Conservation (phyloP, 2,329 filamentous ascomycete species). For the Colletotrichum cuscutae region DNA sequence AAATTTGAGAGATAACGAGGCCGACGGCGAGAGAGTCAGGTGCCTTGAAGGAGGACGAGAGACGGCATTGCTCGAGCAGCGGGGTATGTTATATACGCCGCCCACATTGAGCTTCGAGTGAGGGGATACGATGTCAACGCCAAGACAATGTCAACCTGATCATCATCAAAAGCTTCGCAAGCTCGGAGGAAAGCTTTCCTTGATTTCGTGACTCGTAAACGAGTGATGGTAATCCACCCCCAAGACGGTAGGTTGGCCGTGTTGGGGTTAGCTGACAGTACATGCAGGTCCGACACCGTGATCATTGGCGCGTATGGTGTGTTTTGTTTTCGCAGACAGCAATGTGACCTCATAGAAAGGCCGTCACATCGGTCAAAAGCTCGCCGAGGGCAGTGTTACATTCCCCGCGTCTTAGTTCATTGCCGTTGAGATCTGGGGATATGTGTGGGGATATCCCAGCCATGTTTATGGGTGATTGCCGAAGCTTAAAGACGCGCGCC, state of each 20-base stretch:
- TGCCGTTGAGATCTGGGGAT: conserved; percentile 34
- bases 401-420: conserved; percentile 17
- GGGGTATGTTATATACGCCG: conserved; percentile 18
- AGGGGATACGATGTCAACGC: neutral
- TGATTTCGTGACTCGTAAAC: conserved; percentile 24
- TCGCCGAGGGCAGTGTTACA: conserved; percentile 22
- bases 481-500: conserved; percentile 21
- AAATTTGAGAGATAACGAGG: neutral
- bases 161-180: neutral
- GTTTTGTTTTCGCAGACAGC: neutral
- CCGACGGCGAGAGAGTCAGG: neutral
- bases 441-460: conserved; percentile 16
- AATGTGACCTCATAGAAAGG: conserved; percentile 31
- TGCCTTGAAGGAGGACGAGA: neutral
- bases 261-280: conserved; percentile 15
- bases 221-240: conserved; percentile 13
- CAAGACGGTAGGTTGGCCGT: conserved; percentile 12
- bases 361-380: conserved; percentile 19
- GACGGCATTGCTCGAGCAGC: neutral
- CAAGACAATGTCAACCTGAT: conserved; percentile 12
- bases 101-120: neutral
- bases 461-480: neutral
- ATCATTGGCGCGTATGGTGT: conserved; percentile 22
- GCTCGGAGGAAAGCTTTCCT: conserved; percentile 11
- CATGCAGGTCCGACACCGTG: conserved; percentile 21